These are phyloP conservation scores for Blakeslea trispora DNA, from an alignment of 371 early-diverging fungal genomes.

Conservation along the genomic window DNA sequence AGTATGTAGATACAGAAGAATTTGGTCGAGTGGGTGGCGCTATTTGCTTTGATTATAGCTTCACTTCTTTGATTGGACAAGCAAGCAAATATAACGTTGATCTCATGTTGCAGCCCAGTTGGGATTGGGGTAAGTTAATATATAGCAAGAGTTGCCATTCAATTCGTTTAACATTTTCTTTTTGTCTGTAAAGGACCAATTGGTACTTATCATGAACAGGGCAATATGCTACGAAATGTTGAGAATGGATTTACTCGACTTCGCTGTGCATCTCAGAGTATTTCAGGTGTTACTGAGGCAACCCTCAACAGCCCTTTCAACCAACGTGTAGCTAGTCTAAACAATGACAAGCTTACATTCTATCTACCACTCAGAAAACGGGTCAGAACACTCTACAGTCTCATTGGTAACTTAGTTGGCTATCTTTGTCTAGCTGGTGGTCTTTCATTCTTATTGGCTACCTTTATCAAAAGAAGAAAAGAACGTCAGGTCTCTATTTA, in stretches of 20 bases:
- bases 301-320: slow-evolving; percentile 42
- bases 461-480: background rate
- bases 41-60: slow-evolving; percentile 61
- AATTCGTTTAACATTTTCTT: too few species aligned
- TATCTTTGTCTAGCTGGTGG: slow-evolving; percentile 33
- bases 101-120: slow-evolving; percentile 56
- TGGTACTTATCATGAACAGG: slow-evolving; percentile 50
- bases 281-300: slow-evolving; percentile 54
- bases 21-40: slow-evolving; percentile 55
- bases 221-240: slow-evolving; percentile 49
- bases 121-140: slow-evolving; percentile 52
- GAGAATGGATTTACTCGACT: slow-evolving; percentile 60
- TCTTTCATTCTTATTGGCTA: background rate
- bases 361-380: slow-evolving; percentile 51
- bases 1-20: slow-evolving; percentile 45
- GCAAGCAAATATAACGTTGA: slow-evolving; percentile 49
- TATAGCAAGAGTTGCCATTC: too few species aligned
- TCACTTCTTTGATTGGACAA: slow-evolving; percentile 52
- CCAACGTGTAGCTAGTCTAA: slow-evolving; percentile 46
- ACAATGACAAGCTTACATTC: slow-evolving; percentile 40
- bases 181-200: slow-evolving; percentile 46
- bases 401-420: slow-evolving; percentile 43
- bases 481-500: background rate
- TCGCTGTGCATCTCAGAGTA: slow-evolving; percentile 54
- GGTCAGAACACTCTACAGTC: slow-evolving; percentile 44